Percentiles rank a stretch among this genome's conserved stretches.
Conservation (phyloP, 331 rosid species). For the Rosa hybrid region DNA sequence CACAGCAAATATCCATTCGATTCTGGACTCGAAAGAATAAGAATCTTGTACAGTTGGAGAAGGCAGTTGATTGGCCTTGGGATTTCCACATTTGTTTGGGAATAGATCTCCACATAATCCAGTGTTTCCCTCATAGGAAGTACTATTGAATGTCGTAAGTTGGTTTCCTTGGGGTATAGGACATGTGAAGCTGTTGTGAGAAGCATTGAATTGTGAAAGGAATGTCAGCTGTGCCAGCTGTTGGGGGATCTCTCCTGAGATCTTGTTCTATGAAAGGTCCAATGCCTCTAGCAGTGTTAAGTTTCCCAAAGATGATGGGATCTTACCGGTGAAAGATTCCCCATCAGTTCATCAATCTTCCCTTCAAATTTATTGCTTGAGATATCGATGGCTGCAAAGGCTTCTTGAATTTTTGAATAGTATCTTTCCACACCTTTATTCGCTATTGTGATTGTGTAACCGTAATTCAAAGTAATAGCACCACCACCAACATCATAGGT, state of each 20-base stretch:
- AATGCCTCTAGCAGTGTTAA: background rate
- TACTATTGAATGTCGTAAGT: background rate
- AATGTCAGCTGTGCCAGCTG: background rate
- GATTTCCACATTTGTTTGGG: background rate
- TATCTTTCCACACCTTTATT: conserved; percentile 7
- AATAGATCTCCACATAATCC: background rate
- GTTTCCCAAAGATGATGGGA: background rate
- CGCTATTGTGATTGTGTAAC: background rate
- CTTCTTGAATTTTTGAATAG: background rate
- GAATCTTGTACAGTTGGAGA: background rate
- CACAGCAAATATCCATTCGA: conserved; percentile 14
- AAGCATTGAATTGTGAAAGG: background rate
- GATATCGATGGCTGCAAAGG: conserved; percentile 15
- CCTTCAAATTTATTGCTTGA: conserved; percentile 22
- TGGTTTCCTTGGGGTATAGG: background rate
- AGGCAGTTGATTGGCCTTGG: background rate
- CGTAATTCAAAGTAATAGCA: background rate
- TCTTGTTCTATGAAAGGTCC: conserved; percentile 12
- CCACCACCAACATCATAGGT: background rate
- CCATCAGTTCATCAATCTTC: conserved; percentile 12
- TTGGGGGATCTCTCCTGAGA: background rate
- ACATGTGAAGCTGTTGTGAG: background rate
- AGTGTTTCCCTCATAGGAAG: background rate
- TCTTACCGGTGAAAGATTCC: background rate
- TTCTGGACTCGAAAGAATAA: conserved; percentile 40